Base-by-base conservation (phyloP, 1,284 basidiomycete species). In the Apiotrichum veenhuisii region DNA sequence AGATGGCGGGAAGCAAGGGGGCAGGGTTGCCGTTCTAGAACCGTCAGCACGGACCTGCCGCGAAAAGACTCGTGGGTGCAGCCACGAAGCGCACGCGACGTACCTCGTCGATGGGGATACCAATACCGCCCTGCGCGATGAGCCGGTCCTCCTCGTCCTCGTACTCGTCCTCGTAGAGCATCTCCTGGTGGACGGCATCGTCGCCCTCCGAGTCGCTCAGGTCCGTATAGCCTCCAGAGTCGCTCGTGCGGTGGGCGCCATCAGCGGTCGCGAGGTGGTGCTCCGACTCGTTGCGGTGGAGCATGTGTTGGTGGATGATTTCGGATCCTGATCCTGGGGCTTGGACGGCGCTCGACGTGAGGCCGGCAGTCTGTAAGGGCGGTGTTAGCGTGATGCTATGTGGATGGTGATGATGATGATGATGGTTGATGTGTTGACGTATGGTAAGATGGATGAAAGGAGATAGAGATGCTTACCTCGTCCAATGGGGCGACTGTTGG, bases 1-100 rank as follows among this genome's bases (percentile, higher is more conserved):
- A 78, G 60, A 96, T 80, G 17, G 87, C 85, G 5, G 89, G 89
- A 10, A 98, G 76, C 20, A 98, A 79, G 12, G 94, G 94, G 50
- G 83, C 82, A 3, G 91, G 90, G 34, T 85, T 77, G 22, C 94
- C 94, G 68, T 96, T 87, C 87, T 48, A 27, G 46, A 25, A 41
- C n/a, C 91, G 48, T 64, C 58, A 64, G 54, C 55, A 37, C 30
- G 49, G 27, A n/a, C 26, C 46, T n/a, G n/a, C n/a, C n/a, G n/a
- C n/a, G n/a, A n/a, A n/a, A n/a, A n/a, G n/a, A n/a, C n/a, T n/a
- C n/a, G n/a, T n/a, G n/a, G n/a, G n/a, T n/a, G 3, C 5, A 20
- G 17, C 25, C 37, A n/a, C 10, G 36, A 30, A 15, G n/a, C n/a
- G n/a, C 14, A 27, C 25, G 46, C 41, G 25, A 81, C 85, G 71